Conservation (phyloP, 2,329 filamentous ascomycete species). For the Stachybotrys echinatus region DNA sequence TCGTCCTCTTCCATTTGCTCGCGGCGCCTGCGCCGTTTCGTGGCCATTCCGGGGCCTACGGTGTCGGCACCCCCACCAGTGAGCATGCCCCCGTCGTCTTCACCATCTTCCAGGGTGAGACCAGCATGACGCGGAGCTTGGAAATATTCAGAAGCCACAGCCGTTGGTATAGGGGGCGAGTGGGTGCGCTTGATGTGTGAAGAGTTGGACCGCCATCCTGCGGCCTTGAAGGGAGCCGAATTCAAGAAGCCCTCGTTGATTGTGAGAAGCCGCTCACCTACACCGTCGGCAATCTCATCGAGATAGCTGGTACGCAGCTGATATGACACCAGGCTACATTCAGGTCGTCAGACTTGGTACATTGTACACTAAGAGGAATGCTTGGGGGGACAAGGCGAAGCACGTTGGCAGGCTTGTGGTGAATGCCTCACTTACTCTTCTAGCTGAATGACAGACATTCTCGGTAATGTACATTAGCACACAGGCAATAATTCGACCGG, state of each 20-base stretch:
- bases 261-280: slow-evolving; percentile 78
- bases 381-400: background rate
- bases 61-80: slow-evolving; percentile 64
- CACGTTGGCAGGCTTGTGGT: background rate
- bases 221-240: slow-evolving; percentile 74
- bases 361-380: slow-evolving; percentile 11
- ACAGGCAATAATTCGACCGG: no score
- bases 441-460: slow-evolving; percentile 32
- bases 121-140: slow-evolving; percentile 61
- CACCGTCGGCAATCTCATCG: slow-evolving; percentile 73
- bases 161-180: slow-evolving; percentile 80
- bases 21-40: slow-evolving; percentile 59
- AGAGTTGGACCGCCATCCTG: slow-evolving; percentile 72
- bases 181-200: slow-evolving; percentile 77
- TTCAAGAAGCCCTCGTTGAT: slow-evolving; percentile 76
- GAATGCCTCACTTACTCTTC: slow-evolving; percentile 26
- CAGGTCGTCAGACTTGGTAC: no score
- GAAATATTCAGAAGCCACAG: slow-evolving; percentile 79
- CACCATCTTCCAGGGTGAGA: slow-evolving; percentile 63
- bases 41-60: slow-evolving; percentile 61
- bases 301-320: slow-evolving; percentile 78
- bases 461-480: slow-evolving; percentile 1
- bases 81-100: slow-evolving; percentile 68
- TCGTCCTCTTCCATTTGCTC: slow-evolving; percentile 81
- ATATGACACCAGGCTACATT: slow-evolving; percentile 68